Conservation (phyloP, 169 alveolate species). For the Eimeria acervulina region DNA sequence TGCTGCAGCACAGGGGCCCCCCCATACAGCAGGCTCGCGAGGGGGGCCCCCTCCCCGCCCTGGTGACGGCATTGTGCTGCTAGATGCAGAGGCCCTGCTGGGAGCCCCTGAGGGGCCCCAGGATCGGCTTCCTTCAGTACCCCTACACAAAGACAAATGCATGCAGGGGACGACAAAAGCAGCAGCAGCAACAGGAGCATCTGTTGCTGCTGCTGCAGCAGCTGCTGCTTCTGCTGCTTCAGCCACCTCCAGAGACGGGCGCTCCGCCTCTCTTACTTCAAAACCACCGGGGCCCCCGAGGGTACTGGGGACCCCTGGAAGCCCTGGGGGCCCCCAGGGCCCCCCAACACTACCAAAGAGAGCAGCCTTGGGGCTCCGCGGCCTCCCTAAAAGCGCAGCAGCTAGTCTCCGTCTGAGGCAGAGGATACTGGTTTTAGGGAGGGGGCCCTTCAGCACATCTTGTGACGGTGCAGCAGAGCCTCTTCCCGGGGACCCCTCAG, state of each 20-base stretch:
- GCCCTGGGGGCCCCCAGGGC: slow-evolving; percentile 52
- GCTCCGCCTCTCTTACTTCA: neutral
- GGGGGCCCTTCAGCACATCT: neutral
- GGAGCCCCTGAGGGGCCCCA: slow-evolving; percentile 22
- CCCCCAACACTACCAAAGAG: neutral
- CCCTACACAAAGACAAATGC: neutral
- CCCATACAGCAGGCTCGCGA: neutral
- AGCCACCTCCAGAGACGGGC: neutral
- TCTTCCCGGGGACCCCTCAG: neutral
- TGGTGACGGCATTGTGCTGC: neutral
- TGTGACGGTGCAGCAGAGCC: neutral
- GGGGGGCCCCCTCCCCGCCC: neutral
- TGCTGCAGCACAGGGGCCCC: slow-evolving; percentile 11
- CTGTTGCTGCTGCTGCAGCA: neutral
- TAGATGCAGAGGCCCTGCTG: neutral
- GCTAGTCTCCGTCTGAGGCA: neutral
- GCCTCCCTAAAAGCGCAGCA: neutral
- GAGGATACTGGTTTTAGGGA: neutral
- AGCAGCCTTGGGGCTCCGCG: neutral
- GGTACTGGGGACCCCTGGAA: neutral
- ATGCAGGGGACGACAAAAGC: neutral
- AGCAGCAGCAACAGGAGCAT: neutral
- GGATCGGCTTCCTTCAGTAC: neutral
- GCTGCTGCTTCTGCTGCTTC: neutral
- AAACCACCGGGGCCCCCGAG: slow-evolving; percentile 29